Conservation (phyloP, 495 filamentous ascomycete species). For the Aspergillus heteromorphus region DNA sequence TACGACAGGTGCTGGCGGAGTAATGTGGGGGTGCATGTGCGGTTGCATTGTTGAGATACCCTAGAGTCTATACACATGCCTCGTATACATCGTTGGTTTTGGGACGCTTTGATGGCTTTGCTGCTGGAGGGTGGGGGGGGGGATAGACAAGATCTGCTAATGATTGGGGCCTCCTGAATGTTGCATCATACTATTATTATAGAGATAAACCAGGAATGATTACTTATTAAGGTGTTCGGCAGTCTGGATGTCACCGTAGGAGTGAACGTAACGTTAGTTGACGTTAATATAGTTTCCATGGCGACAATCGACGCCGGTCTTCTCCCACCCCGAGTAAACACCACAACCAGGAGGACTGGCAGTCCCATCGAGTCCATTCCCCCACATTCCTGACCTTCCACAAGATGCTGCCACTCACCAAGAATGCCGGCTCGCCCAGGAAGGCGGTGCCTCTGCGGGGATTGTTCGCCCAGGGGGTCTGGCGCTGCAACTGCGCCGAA, state of each 20-base stretch:
- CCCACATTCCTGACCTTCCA: no score
- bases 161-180: neutral
- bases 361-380: no score
- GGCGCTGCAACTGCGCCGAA: conserved; percentile 63
- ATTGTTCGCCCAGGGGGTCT: conserved; percentile 49
- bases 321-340: neutral
- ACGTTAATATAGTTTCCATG: conserved; percentile 26
- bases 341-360: no score
- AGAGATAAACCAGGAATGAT: neutral
- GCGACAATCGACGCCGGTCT: conserved; percentile 14
- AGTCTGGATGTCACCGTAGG: neutral
- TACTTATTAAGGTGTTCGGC: neutral
- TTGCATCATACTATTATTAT: neutral
- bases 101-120: neutral
- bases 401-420: neutral
- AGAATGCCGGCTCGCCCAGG: conserved; percentile 17
- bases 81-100: conserved; percentile 3
- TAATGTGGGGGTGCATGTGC: no score
- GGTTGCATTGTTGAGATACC: conserved; percentile 17
- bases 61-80: conserved; percentile 6
- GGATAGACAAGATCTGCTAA: neutral
- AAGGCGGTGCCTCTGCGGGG: conserved; percentile 42
- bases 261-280: no score
- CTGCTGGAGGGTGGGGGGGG: no score
- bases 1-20: conserved; percentile 80